phyloP scores from a whole-genome alignment of 768 basidiomycete species.

The Lanmaoa rubissima region DNA sequence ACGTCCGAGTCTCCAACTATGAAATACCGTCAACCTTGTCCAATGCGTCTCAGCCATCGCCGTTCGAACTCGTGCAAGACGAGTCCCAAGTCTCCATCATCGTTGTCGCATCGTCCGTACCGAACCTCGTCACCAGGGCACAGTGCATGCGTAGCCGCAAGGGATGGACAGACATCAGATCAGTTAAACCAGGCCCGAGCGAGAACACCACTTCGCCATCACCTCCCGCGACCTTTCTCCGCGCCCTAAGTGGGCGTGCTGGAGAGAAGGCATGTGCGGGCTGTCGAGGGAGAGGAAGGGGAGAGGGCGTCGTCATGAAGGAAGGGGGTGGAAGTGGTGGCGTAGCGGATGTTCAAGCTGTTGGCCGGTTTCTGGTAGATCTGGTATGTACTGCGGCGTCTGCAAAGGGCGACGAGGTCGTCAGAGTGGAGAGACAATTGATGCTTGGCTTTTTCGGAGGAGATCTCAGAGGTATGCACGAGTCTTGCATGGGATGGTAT shows the following conservation, averaged over 20 bases:
- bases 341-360: not conserved
- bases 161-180: no score
- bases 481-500: conserved; percentile 1
- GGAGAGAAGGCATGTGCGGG: conserved; percentile 12
- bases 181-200: no score
- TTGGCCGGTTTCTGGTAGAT: not conserved
- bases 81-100: no score
- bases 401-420: not conserved
- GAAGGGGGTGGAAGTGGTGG: not conserved
- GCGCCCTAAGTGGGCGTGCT: conserved; percentile 19
- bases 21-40: no score
- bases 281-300: not conserved
- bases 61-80: no score
- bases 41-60: no score
- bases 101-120: no score
- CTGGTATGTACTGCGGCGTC: not conserved
- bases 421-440: not conserved
- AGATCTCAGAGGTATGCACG: not conserved
- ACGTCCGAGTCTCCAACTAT: no score
- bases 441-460: not conserved
- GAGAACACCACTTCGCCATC: not conserved
- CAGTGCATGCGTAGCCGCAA: no score
- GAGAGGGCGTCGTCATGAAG: not conserved
- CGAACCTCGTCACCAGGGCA: no score
- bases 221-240: conserved; percentile 8